Conservation (phyloP, 352 stramenopile genomes). For the Aphanomyces stellatus region DNA sequence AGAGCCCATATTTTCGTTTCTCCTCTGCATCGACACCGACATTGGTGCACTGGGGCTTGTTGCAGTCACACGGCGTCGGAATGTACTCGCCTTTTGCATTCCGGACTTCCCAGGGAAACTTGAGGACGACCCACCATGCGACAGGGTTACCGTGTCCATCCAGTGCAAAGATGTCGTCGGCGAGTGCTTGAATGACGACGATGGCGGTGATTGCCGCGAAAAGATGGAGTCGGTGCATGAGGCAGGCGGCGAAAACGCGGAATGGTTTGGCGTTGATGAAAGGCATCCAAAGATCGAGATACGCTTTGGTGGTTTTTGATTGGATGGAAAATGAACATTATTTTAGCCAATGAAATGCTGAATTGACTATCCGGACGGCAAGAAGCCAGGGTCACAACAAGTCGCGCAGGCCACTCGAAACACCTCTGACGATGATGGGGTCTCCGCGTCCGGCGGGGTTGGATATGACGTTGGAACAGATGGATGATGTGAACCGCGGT, state of each 20-base stretch:
- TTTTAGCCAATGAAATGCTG: not conserved
- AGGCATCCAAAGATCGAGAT: too few species aligned
- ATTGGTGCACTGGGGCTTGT: slow-evolving; percentile 41
- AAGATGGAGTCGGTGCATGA: too few species aligned
- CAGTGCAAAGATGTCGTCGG: slow-evolving; percentile 33
- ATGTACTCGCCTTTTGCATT: slow-evolving; percentile 19
- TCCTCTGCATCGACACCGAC: slow-evolving; percentile 16
- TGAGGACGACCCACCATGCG: slow-evolving; percentile 67
- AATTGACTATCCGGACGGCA: not conserved
- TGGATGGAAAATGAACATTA: not conserved
- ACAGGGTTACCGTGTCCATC: slow-evolving; percentile 52
- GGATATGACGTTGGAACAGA: not conserved
- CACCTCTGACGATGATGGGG: not conserved
- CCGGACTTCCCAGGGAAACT: slow-evolving; percentile 49
- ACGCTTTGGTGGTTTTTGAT: too few species aligned
- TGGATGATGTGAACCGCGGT: slow-evolving; percentile 1
- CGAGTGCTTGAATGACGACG: not conserved
- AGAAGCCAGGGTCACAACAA: too few species aligned
- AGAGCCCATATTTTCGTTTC: slow-evolving; percentile 42
- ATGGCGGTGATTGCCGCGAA: too few species aligned
- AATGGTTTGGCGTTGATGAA: too few species aligned
- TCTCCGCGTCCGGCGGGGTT: not conserved
- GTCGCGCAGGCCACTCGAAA: not conserved
- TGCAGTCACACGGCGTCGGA: slow-evolving; percentile 57
- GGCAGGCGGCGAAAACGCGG: too few species aligned